Evolutionary conservation across 352 stramenopile species (phyloP).

Genomic region (Phytophthora vignae): DNA sequence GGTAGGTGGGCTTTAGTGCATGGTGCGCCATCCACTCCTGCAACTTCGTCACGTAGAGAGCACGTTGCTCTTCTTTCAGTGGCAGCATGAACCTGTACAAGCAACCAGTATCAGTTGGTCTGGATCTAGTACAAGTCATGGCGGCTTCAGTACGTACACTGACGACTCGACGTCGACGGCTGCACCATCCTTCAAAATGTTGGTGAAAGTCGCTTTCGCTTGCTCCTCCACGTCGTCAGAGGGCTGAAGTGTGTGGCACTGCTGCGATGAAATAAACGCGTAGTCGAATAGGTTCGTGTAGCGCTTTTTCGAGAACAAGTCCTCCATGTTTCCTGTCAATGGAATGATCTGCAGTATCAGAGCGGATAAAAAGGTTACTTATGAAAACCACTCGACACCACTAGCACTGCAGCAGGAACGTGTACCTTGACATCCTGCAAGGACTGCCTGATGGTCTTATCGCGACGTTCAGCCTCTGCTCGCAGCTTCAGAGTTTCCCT

Average conservation of each 20-base stretch:
- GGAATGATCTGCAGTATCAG: slow-evolving; percentile 62
- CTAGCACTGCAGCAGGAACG: background rate
- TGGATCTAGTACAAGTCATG: background rate
- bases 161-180: slow-evolving; percentile 76
- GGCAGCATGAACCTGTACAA: slow-evolving; percentile 71
- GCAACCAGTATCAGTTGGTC: background rate
- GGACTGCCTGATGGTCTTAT: slow-evolving; percentile 55
- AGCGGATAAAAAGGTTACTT: background rate
- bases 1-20: slow-evolving; percentile 46
- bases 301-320: slow-evolving; percentile 69
- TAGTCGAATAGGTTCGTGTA: slow-evolving; percentile 72
- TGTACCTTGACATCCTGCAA: slow-evolving; percentile 71
- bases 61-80: slow-evolving; percentile 71
- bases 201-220: slow-evolving; percentile 35
- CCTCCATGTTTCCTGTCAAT: slow-evolving; percentile 63
- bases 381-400: background rate
- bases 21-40: slow-evolving; percentile 58
- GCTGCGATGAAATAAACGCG: slow-evolving; percentile 72
- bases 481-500: slow-evolving; percentile 43
- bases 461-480: slow-evolving; percentile 43
- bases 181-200: slow-evolving; percentile 51
- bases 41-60: slow-evolving; percentile 74
- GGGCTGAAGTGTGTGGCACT: slow-evolving; percentile 60
- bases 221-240: slow-evolving; percentile 20
- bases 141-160: slow-evolving; percentile 48